Conservation (phyloP, 108 stramenopile species). For the Skeletonema potamos region DNA sequence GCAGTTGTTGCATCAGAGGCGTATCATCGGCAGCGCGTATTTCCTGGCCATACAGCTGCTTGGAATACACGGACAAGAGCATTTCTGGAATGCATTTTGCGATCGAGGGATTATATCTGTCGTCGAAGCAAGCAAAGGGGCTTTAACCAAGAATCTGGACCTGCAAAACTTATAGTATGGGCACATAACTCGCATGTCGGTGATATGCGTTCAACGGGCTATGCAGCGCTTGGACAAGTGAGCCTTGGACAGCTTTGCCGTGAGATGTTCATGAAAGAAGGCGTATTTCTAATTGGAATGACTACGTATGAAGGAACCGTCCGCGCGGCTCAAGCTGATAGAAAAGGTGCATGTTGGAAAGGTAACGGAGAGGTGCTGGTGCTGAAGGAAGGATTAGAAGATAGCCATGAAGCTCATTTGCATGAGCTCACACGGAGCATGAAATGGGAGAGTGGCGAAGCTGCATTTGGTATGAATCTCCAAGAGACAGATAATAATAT, state of each 20-base stretch:
- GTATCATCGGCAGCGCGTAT: conserved; percentile 13
- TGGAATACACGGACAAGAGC: conserved; percentile 10
- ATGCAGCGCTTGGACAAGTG: conserved; percentile 7
- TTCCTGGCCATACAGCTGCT: conserved; percentile 5
- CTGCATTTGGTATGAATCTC: background rate
- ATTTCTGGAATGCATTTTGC: background rate
- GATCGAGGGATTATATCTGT: background rate
- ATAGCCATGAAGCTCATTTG: conserved; percentile 11
- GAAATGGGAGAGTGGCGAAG: background rate
- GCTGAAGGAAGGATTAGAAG: background rate
- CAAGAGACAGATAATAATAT: background rate
- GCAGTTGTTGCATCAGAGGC: conserved; percentile 12
- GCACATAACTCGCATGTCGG: conserved; percentile 28
- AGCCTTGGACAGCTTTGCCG: conserved; percentile 19
- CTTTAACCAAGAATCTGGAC: background rate
- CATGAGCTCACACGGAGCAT: background rate
- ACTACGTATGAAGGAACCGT: conserved; percentile 16
- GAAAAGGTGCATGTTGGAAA: conserved; percentile 11
- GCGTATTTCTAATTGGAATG: conserved; percentile 16
- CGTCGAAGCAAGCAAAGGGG: background rate
- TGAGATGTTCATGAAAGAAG: conserved; percentile 3
- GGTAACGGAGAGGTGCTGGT: background rate
- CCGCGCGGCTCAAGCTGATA: conserved; percentile 9
- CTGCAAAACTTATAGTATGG: conserved; percentile 11
- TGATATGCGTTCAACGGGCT: conserved; percentile 14